Evolutionary conservation across 345 rosid species (phyloP).

Genomic region (Orychophragmus violaceus): DNA sequence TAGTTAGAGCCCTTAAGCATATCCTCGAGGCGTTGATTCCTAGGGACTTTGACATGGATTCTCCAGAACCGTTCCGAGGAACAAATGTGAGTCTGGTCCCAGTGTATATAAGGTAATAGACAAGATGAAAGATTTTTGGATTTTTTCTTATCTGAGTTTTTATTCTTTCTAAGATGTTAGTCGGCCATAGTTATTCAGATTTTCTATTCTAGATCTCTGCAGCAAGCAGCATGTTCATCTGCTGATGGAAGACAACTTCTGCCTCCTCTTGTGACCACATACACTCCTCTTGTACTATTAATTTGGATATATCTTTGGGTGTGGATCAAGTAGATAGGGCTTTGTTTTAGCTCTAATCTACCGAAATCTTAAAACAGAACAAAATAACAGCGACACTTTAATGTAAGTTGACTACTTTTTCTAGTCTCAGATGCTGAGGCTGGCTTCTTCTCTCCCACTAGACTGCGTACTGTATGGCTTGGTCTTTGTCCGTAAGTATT

Average conservation of each 20-base stretch:
- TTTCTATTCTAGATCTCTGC: slow-evolving; percentile 28
- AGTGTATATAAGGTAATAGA: slow-evolving; percentile 79
- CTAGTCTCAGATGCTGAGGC: too few species aligned
- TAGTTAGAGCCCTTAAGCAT: slow-evolving; percentile 91
- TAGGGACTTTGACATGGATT: slow-evolving; percentile 95
- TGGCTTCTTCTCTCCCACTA: too few species aligned
- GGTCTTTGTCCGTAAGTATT: slow-evolving; percentile 78
- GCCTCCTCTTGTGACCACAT: too few species aligned
- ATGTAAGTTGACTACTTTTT: too few species aligned
- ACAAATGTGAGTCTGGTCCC: slow-evolving; percentile 90
- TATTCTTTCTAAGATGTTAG: slow-evolving; percentile 16
- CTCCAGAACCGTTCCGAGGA: slow-evolving; percentile 74
- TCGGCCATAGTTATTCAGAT: neutral
- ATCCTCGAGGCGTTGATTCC: slow-evolving; percentile 85
- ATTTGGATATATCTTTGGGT: too few species aligned
- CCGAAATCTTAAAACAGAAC: too few species aligned
- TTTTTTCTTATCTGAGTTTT: too few species aligned
- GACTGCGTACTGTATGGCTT: slow-evolving; percentile 89
- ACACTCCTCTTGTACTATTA: too few species aligned
- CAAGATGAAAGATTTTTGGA: too few species aligned
- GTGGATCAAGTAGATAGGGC: too few species aligned
- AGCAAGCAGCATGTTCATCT: slow-evolving; percentile 99
- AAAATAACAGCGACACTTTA: too few species aligned
- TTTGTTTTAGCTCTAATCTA: too few species aligned
- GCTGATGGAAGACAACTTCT: slow-evolving; percentile 99